Evolutionary conservation across 228 moss, liverwort and hornwort species (phyloP).

Genomic region (Sphagnum fallax): DNA sequence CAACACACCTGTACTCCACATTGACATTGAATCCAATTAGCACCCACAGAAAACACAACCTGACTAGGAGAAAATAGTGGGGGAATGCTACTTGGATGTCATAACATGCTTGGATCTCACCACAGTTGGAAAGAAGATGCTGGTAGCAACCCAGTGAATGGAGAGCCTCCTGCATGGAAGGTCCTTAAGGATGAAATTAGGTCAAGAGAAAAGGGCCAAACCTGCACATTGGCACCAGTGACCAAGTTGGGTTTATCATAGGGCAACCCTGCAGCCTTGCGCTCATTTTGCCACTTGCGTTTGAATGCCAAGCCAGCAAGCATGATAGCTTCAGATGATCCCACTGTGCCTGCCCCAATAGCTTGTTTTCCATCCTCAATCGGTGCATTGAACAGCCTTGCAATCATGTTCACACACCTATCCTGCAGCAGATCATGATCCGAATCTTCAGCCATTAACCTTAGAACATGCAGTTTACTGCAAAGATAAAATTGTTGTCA

Average conservation of each 20-base stretch:
- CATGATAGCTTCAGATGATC: conserved; percentile 64
- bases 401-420: conserved; percentile 56
- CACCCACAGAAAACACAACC: no score
- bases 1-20: conserved; percentile 41
- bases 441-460: no score
- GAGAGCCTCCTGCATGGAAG: no score
- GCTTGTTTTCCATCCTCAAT: conserved; percentile 21
- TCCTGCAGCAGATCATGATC: conserved; percentile 18
- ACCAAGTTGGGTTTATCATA: conserved; percentile 58
- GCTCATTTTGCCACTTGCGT: conserved; percentile 51
- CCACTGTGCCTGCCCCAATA: conserved; percentile 48
- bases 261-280: conserved; percentile 48
- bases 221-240: conserved; percentile 61
- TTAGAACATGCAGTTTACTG: no score
- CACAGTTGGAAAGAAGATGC: no score
- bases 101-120: no score
- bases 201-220: not conserved
- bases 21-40: no score
- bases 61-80: no score
- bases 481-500: no score
- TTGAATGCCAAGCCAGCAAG: conserved; percentile 58
- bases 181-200: no score
- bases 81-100: no score
- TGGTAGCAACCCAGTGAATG: no score
- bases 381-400: conserved; percentile 48